phyloP scores from a whole-genome alignment of 2,329 filamentous ascomycete species.

The Cadophora malorum region DNA sequence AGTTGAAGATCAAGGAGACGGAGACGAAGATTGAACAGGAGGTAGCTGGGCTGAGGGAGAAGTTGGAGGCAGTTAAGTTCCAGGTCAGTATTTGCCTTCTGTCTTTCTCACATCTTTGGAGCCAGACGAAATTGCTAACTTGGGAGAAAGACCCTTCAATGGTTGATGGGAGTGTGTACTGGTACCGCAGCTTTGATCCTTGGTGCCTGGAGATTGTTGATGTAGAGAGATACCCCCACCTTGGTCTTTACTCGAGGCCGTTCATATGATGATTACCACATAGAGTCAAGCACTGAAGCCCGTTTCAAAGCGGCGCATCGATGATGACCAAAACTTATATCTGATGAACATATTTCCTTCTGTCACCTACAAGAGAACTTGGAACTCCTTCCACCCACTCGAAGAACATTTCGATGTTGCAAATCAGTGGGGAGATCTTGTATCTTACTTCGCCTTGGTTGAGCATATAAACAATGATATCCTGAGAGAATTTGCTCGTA shows the following conservation, averaged over 20 bases:
- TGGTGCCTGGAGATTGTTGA: slow-evolving; percentile 73
- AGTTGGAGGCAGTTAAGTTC: slow-evolving; percentile 97
- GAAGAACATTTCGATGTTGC: background rate
- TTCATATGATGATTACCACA: slow-evolving; percentile 6
- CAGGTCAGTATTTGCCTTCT: slow-evolving; percentile 44
- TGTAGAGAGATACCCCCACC: slow-evolving; percentile 52
- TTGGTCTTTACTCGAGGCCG: background rate
- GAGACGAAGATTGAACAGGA: slow-evolving; percentile 99
- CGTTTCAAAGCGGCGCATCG: background rate
- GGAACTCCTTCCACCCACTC: background rate
- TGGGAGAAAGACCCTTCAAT: slow-evolving; percentile 78
- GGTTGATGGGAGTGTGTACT: slow-evolving; percentile 87
- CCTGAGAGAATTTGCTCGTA: background rate
- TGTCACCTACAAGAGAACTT: background rate
- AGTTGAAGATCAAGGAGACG: slow-evolving; percentile 98
- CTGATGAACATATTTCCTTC: background rate
- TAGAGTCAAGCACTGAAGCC: slow-evolving; percentile 6
- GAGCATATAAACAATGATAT: background rate
- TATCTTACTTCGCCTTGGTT: too few relatives aligned
- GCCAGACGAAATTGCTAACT: background rate
- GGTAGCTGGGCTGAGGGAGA: slow-evolving; percentile 86
- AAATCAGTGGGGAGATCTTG: too few relatives aligned
- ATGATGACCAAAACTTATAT: slow-evolving; percentile 1
- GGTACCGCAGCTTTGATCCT: slow-evolving; percentile 69
- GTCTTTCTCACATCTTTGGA: background rate